These are phyloP conservation scores for Solanum paucissectum DNA, from an alignment of 257 asterid species.

Conservation along the genomic window DNA sequence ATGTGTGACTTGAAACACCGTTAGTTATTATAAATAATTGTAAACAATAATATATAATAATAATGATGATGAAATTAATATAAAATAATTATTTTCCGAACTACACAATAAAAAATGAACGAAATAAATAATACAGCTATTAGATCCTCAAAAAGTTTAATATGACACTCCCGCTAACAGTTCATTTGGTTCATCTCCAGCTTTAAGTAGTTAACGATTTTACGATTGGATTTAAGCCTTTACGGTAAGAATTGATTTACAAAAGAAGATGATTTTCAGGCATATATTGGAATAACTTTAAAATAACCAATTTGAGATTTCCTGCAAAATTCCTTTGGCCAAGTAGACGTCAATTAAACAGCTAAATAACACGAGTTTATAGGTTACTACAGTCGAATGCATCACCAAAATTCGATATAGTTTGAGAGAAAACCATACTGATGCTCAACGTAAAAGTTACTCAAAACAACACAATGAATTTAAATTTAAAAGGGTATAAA, in stretches of 20 bases:
- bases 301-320: not conserved
- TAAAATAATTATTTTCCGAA: not conserved
- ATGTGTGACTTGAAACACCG: not conserved
- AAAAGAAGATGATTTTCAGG: not conserved
- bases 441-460: not conserved
- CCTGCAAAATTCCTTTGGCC: not conserved
- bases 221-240: not conserved
- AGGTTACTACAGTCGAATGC: not conserved
- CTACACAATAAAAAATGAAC: not conserved
- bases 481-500: not conserved
- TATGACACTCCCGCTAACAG: not conserved
- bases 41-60: not conserved
- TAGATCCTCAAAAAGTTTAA: not conserved
- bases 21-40: not conserved
- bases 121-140: not conserved
- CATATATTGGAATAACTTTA: not conserved
- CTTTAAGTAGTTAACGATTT: not conserved
- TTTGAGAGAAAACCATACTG: not conserved
- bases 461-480: not conserved
- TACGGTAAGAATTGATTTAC: too few species aligned
- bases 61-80: not conserved
- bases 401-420: not conserved
- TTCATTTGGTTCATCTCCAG: not conserved
- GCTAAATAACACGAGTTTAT: not conserved
- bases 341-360: not conserved